Conservation (phyloP, 768 basidiomycete species). For the Macrolepiota fuliginosa region DNA sequence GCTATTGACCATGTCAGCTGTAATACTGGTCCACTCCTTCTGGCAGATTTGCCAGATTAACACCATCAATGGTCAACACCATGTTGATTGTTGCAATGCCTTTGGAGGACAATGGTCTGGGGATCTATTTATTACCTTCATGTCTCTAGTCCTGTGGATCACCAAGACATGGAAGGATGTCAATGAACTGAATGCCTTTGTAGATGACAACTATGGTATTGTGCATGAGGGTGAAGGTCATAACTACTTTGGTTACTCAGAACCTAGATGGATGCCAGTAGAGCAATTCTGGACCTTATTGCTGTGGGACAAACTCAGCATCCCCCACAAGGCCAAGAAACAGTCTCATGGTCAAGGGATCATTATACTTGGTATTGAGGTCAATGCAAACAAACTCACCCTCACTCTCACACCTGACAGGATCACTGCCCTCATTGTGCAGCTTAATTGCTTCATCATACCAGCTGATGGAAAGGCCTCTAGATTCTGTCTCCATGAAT, state of each 20-base stretch:
- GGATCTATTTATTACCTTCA: not conserved
- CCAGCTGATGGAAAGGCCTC: too few relatives aligned
- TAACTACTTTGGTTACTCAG: not conserved
- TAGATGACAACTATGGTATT: not conserved
- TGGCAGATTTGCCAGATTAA: not conserved
- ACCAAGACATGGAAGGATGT: not conserved
- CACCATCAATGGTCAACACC: not conserved
- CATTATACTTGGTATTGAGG: not conserved
- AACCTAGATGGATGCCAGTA: not conserved
- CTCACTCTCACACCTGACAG: too few relatives aligned
- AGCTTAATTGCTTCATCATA: too few relatives aligned
- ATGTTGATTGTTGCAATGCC: not conserved
- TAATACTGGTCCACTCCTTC: too few relatives aligned
- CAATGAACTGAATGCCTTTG: not conserved
- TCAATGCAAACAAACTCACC: not conserved
- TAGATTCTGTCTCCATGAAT: not conserved
- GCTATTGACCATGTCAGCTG: too few relatives aligned
- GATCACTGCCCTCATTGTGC: too few relatives aligned
- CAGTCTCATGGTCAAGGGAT: not conserved
- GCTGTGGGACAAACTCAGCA: not conserved
- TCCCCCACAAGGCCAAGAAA: not conserved
- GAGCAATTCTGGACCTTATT: not conserved
- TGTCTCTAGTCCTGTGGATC: not conserved
- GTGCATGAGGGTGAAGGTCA: too few relatives aligned
- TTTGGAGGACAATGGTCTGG: not conserved